Evolutionary conservation across 345 rosid genomes (phyloP).

Genomic region (Mercurialis annua): DNA sequence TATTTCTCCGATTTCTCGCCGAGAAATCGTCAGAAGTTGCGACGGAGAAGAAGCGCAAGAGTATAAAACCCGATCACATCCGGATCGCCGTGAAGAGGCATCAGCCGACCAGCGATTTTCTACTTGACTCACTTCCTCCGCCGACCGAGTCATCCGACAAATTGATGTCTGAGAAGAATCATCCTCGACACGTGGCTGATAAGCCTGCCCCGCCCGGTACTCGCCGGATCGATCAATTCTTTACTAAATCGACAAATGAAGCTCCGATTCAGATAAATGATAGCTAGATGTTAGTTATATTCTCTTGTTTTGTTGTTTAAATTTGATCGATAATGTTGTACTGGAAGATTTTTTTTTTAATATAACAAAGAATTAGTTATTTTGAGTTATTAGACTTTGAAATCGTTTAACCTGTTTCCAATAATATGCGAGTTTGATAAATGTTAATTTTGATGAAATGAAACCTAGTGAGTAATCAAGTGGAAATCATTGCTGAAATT

Average conservation of each 20-base stretch:
- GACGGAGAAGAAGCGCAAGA: conserved; percentile 66
- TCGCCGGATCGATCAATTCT: conserved; percentile 70
- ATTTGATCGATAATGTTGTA: conserved; percentile 3
- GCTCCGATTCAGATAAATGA: conserved; percentile 32
- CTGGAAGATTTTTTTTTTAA: not conserved
- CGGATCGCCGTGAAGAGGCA: conserved; percentile 69
- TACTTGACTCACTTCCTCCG: conserved; percentile 73
- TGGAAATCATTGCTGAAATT: not conserved
- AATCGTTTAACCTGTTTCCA: too few species aligned
- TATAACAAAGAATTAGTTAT: not conserved
- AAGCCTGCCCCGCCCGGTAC: conserved; percentile 43
- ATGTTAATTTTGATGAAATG: too few species aligned
- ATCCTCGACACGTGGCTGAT: conserved; percentile 24
- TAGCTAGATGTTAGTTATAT: conserved; percentile 18
- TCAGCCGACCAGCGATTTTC: conserved; percentile 74
- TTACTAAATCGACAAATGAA: conserved; percentile 36
- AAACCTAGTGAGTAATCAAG: not conserved
- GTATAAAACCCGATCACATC: conserved; percentile 61
- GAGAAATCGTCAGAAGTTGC: conserved; percentile 57
- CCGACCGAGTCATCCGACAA: conserved; percentile 37
- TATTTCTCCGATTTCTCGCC: conserved; percentile 72
- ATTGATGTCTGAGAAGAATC: conserved; percentile 19
- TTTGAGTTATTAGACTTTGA: too few species aligned
- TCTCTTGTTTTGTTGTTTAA: not conserved
- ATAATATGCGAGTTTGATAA: too few species aligned